phyloP scores from a whole-genome alignment of 345 rosid species.

The Bruguiera parviflora region DNA sequence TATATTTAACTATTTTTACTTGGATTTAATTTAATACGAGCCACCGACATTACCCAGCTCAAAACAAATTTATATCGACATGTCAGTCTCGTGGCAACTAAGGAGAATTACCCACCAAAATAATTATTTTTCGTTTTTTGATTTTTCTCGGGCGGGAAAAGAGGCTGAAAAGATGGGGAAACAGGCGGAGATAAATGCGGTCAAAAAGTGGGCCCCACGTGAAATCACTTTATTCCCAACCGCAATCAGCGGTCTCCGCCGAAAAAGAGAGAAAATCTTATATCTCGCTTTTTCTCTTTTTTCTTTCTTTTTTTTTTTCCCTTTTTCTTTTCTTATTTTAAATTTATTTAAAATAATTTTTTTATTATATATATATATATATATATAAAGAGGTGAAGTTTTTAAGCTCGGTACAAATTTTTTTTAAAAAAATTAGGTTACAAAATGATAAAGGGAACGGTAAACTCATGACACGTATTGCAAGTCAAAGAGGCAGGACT shows the following conservation, averaged over 20 bases:
- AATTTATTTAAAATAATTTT: no score
- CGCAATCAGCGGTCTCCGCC: conserved; percentile 95
- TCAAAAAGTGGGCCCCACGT: conserved; percentile 54
- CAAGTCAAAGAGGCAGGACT: conserved; percentile 49
- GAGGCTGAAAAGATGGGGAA: not conserved
- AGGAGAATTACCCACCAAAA: not conserved
- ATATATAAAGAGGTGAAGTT: not conserved
- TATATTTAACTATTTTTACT: conserved; percentile 15
- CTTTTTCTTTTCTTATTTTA: not conserved
- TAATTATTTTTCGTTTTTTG: not conserved
- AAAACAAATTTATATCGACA: not conserved
- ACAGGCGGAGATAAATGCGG: conserved; percentile 32
- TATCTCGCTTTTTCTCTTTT: not conserved
- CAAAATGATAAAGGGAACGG: conserved; percentile 3
- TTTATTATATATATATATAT: no score
- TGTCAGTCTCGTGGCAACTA: conserved; percentile 10
- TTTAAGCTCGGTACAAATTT: no score
- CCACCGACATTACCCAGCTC: conserved; percentile 49
- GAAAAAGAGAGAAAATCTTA: conserved; percentile 27
- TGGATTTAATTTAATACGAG: conserved; percentile 12
- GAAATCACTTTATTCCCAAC: conserved; percentile 74
- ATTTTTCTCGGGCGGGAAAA: not conserved
- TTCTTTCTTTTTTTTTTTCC: not conserved
- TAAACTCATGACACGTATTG: conserved; percentile 21
- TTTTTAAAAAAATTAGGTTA: not conserved